Percentiles rank a stretch among this genome's conserved stretches.
These are phyloP conservation scores for Fusarium citri DNA, from an alignment of 2,329 filamentous ascomycete genomes.

Conservation along the genomic window DNA sequence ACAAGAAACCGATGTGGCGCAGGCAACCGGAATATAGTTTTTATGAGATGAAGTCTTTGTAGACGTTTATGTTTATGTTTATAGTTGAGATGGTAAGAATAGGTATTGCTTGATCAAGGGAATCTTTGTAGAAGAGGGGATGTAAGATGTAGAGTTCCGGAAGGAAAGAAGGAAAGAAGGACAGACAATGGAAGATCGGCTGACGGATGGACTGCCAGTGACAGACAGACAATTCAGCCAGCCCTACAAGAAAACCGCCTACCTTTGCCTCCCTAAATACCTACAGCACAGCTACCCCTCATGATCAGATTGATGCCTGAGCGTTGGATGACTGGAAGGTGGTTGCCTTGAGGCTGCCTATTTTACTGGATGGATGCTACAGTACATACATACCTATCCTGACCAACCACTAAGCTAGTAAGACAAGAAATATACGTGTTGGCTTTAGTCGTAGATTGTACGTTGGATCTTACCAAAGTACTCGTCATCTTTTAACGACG, in stretches of 20 bases:
- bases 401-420: not conserved
- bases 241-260: slow-evolving; percentile 3
- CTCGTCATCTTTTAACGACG: not conserved
- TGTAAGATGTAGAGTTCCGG: slow-evolving; percentile 12
- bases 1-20: not conserved
- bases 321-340: slow-evolving; percentile 3
- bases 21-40: not conserved
- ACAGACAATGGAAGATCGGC: slow-evolving; percentile 4
- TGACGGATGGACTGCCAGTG: slow-evolving; percentile 9
- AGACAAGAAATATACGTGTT: not conserved
- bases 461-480: not conserved
- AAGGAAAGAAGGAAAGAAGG: not conserved
- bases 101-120: not conserved
- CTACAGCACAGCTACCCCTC: slow-evolving; percentile 1
- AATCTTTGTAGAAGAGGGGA: not conserved
- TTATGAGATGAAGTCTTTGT: not conserved
- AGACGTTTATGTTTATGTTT: not conserved
- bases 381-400: not conserved
- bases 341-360: slow-evolving; percentile 40
- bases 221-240: not conserved
- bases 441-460: not conserved
- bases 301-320: slow-evolving; percentile 29
- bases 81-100: not conserved
- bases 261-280: not conserved
- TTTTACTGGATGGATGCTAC: not conserved